Evolutionary conservation across 192 early-diverging fungal species (phyloP).

Genomic region (Haplosporangium gracile): DNA sequence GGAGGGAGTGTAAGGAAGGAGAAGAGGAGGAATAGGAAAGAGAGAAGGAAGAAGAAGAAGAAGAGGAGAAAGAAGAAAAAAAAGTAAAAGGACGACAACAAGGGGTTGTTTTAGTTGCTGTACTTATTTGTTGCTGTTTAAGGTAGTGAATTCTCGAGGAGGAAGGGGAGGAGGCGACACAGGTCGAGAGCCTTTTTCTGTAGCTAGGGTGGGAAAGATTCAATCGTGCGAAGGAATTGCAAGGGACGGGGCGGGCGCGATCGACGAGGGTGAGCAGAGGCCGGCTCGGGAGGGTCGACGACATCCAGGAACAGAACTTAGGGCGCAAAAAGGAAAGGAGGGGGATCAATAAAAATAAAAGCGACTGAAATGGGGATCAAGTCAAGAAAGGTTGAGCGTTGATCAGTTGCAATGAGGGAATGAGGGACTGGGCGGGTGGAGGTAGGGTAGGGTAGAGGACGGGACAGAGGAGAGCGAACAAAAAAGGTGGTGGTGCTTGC

Average conservation of each 20-base stretch:
- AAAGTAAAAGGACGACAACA: not conserved
- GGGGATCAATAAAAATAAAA: not conserved
- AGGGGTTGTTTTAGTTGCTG: not conserved
- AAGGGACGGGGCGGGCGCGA: not conserved
- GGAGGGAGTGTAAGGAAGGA: not conserved
- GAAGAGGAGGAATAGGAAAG: not conserved
- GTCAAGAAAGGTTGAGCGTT: not conserved
- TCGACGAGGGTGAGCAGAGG: not conserved
- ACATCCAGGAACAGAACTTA: not conserved
- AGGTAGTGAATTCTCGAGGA: not conserved
- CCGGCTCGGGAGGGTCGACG: conserved; percentile 2
- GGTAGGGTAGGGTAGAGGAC: not conserved
- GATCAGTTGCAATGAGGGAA: not conserved
- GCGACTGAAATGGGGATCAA: not conserved
- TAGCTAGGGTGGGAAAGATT: not conserved
- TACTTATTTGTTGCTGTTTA: not conserved
- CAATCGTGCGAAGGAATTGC: not conserved
- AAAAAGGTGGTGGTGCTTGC: not conserved
- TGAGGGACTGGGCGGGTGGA: not conserved
- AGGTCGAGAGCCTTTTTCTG: conserved; percentile 1
- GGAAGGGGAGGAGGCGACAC: not conserved
- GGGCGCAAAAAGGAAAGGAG: not conserved
- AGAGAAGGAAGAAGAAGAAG: conserved; percentile 11
- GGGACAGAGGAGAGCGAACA: not conserved
- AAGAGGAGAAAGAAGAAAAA: not conserved